Percentiles rank a stretch among this genome's conserved stretches.
phyloP scores from a whole-genome alignment of 192 early-diverging fungal genomes.

The Helicostylum pulchrum region DNA sequence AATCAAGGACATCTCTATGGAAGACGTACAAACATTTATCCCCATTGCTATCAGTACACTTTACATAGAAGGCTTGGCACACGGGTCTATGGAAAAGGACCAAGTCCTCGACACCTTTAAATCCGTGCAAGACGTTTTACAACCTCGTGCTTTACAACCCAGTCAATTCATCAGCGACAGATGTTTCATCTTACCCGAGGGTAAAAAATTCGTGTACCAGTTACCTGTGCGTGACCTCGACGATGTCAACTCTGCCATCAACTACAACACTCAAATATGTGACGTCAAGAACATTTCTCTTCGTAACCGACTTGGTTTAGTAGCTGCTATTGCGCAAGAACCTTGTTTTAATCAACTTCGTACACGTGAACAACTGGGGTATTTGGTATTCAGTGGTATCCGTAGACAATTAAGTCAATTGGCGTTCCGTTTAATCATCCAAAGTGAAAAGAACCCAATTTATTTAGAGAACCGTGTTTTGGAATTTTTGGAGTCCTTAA shows the following conservation, averaged over 20 bases:
- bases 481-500: slow-evolving; percentile 53
- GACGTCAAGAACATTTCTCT: slow-evolving; percentile 44
- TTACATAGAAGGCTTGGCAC: slow-evolving; percentile 71
- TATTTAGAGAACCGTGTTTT: slow-evolving; percentile 75
- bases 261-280: slow-evolving; percentile 72
- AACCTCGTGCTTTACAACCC: slow-evolving; percentile 49
- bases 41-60: slow-evolving; percentile 59
- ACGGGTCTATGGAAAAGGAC: slow-evolving; percentile 67
- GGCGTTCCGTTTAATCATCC: slow-evolving; percentile 71
- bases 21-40: slow-evolving; percentile 65
- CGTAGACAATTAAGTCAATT: slow-evolving; percentile 55
- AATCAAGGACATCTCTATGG: slow-evolving; percentile 54
- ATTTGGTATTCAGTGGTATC: slow-evolving; percentile 55
- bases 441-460: slow-evolving; percentile 76
- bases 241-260: slow-evolving; percentile 84
- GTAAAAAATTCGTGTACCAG: slow-evolving; percentile 30
- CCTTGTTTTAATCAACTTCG: slow-evolving; percentile 88
- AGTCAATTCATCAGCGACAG: slow-evolving; percentile 37
- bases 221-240: slow-evolving; percentile 54
- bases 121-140: slow-evolving; percentile 50
- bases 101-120: slow-evolving; percentile 54
- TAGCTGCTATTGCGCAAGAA: slow-evolving; percentile 76
- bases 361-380: slow-evolving; percentile 80
- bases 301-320: slow-evolving; percentile 56
- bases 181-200: slow-evolving; percentile 37